Evolutionary conservation across 331 rosid species (phyloP).

Genomic region (Rosa hybrid): DNA sequence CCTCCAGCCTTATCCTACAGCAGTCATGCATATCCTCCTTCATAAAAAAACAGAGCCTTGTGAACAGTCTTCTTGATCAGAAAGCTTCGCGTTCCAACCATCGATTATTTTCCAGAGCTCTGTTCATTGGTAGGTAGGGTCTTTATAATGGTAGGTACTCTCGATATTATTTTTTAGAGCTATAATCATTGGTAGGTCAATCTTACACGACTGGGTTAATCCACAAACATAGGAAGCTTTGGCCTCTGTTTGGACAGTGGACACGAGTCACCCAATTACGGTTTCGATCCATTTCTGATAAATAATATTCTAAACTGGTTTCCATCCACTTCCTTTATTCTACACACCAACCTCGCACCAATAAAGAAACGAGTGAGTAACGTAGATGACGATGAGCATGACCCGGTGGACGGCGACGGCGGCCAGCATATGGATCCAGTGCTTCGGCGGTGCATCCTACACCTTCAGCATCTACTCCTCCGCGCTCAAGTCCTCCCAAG

Average conservation of each 20-base stretch:
- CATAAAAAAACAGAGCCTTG: background rate
- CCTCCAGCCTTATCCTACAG: background rate
- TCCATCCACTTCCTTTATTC: background rate
- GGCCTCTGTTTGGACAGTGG: no score
- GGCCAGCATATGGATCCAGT: slow-evolving; percentile 80
- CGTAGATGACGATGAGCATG: slow-evolving; percentile 1
- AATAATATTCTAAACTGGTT: no score
- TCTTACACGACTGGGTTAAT: no score
- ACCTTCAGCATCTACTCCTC: slow-evolving; percentile 89
- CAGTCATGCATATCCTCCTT: background rate
- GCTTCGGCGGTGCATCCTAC: slow-evolving; percentile 79
- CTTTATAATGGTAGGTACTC: no score
- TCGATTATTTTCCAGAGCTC: no score
- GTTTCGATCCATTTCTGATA: no score
- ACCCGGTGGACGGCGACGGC: slow-evolving; percentile 60
- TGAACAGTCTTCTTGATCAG: background rate
- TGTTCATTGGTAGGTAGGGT: no score
- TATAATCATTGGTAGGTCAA: no score
- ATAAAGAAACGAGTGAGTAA: no score
- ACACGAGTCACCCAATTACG: no score
- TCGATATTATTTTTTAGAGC: no score
- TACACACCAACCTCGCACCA: background rate
- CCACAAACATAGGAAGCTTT: background rate
- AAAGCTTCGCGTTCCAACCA: background rate
- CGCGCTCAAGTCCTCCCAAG: slow-evolving; percentile 68